Conservation (phyloP, 176 grass and related monocot genomes). For the Oryza coarctata region DNA sequence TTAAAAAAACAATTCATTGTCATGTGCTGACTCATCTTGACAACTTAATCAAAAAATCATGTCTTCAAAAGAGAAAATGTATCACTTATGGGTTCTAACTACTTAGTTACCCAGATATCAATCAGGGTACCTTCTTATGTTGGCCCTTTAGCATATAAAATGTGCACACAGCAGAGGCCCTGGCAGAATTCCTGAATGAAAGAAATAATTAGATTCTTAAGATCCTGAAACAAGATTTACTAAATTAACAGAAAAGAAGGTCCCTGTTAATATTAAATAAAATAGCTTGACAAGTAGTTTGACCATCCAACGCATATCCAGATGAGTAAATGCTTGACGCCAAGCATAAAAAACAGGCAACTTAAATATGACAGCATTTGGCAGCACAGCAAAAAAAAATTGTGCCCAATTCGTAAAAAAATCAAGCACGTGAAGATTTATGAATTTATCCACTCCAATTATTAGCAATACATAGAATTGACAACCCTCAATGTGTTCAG, state of each 20-base stretch:
- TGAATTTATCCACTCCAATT: slow-evolving; percentile 27
- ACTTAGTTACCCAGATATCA: slow-evolving; percentile 77
- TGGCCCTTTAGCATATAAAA: slow-evolving; percentile 89
- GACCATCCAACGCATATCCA: slow-evolving; percentile 15
- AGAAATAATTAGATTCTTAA: slow-evolving; percentile 72
- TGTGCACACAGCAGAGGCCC: slow-evolving; percentile 60
- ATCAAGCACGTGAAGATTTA: slow-evolving; percentile 8
- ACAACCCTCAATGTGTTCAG: background rate
- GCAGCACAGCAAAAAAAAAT: slow-evolving; percentile 22
- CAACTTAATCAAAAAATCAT: slow-evolving; percentile 4
- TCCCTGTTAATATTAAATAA: slow-evolving; percentile 30
- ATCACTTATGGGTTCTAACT: slow-evolving; percentile 45
- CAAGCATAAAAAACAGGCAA: slow-evolving; percentile 28
- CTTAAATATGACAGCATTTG: slow-evolving; percentile 31
- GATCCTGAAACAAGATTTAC: slow-evolving; percentile 35
- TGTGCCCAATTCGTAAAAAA: background rate
- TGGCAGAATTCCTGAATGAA: slow-evolving; percentile 89
- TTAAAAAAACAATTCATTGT: slow-evolving; percentile 13
- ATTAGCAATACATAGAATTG: slow-evolving; percentile 18
- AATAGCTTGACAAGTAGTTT: slow-evolving; percentile 21
- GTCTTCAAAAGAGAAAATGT: slow-evolving; percentile 23
- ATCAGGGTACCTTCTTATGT: slow-evolving; percentile 96
- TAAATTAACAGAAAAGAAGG: slow-evolving; percentile 31
- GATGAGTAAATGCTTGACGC: slow-evolving; percentile 32
- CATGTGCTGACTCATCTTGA: background rate